Percentiles rank a stretch among this genome's conserved stretches.
Conservation (phyloP, 2,329 filamentous ascomycete species). For the Fusarium mexicanum region DNA sequence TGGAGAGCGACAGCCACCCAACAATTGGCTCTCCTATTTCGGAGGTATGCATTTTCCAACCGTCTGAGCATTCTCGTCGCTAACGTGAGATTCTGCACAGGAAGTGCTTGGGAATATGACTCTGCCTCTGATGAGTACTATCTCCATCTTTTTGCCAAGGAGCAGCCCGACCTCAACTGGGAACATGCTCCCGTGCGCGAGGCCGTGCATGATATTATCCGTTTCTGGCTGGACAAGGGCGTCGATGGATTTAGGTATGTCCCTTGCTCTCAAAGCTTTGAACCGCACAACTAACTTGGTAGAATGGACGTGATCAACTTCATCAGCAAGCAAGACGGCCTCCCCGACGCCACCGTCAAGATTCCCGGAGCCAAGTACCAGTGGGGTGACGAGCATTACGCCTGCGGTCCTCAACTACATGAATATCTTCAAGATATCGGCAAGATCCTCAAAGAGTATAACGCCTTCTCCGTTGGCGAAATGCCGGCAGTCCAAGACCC, state of each 20-base stretch:
- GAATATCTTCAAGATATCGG: constrained; percentile 71
- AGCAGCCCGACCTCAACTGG: constrained; percentile 84
- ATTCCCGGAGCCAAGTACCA: constrained; percentile 53
- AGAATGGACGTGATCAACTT: constrained; percentile 73
- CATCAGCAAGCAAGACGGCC: constrained; percentile 66
- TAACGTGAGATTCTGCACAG: constrained; percentile 46
- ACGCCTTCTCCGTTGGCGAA: constrained; percentile 71
- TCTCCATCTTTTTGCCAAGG: constrained; percentile 73
- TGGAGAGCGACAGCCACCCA: constrained; percentile 70
- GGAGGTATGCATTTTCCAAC: constrained; percentile 45
- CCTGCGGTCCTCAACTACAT: constrained; percentile 71
- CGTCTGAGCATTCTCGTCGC: constrained; percentile 58
- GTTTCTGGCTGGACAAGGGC: constrained; percentile 77
- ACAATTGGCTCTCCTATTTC: constrained; percentile 72
- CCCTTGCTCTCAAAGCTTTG: accelerated
- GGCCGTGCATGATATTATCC: constrained; percentile 69
- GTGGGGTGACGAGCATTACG: constrained; percentile 52
- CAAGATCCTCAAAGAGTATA: constrained; percentile 63
- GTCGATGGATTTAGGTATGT: constrained; percentile 68
- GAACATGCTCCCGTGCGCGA: constrained; percentile 71
- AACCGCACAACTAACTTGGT: background rate
- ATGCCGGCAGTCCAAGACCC: constrained; percentile 66
- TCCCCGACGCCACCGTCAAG: constrained; percentile 62
- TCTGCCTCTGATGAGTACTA: constrained; percentile 72
- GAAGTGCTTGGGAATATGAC: constrained; percentile 36